Evolutionary conservation across 257 asterid genomes (phyloP).

Genomic region (Leptodermis oblonga): DNA sequence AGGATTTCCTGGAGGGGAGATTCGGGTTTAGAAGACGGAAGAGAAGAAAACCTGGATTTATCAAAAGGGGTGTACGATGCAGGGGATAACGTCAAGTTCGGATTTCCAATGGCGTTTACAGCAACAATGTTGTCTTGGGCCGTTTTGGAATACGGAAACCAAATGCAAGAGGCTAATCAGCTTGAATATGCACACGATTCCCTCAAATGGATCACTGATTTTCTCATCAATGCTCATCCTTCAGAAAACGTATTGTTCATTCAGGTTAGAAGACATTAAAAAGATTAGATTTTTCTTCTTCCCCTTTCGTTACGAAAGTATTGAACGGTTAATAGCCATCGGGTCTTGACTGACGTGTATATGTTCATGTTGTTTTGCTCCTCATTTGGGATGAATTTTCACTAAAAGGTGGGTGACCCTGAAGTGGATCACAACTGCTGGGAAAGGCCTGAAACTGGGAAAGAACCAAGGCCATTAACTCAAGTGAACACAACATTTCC

Average conservation of each 20-base stretch:
- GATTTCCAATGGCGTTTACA: slow-evolving; percentile 70
- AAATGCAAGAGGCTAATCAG: slow-evolving; percentile 36
- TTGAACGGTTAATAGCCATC: too few species aligned
- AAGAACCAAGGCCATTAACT: slow-evolving; percentile 33
- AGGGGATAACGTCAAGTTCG: slow-evolving; percentile 57
- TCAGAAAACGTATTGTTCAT: slow-evolving; percentile 43
- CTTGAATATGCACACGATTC: slow-evolving; percentile 40
- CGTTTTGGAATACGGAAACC: slow-evolving; percentile 44
- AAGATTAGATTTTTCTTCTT: too few species aligned
- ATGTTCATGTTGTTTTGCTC: too few species aligned
- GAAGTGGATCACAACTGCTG: slow-evolving; percentile 59
- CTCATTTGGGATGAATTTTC: background rate
- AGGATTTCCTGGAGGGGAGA: slow-evolving; percentile 62
- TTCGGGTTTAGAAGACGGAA: slow-evolving; percentile 55
- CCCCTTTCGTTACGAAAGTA: too few species aligned
- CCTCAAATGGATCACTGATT: slow-evolving; percentile 58
- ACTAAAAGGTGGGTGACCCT: slow-evolving; percentile 58
- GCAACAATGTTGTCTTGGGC: slow-evolving; percentile 67
- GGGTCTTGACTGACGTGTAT: too few species aligned
- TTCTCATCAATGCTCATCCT: slow-evolving; percentile 60
- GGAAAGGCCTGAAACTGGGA: slow-evolving; percentile 53
- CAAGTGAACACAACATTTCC: slow-evolving; percentile 52
- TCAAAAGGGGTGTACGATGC: slow-evolving; percentile 64
- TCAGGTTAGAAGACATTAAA: slow-evolving; percentile 56
- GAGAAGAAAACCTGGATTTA: slow-evolving; percentile 42